These are phyloP conservation scores for Ceratopteris richardii DNA, from an alignment of 75 land plant species.

Conservation along the genomic window DNA sequence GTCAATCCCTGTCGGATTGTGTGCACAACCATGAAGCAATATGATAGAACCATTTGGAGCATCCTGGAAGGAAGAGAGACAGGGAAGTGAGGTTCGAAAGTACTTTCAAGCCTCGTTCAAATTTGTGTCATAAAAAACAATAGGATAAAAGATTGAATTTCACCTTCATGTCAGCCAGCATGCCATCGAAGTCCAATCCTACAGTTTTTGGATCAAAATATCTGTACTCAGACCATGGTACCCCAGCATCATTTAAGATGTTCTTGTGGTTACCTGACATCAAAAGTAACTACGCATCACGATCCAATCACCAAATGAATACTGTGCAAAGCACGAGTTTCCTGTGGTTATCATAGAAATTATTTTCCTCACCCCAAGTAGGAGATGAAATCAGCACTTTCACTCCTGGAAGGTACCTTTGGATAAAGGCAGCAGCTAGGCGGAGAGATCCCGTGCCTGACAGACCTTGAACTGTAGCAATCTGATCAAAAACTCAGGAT, in stretches of 20 bases:
- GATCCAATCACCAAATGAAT: too few species aligned
- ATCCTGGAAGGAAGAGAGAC: conserved; percentile 37
- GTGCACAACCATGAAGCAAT: conserved; percentile 97
- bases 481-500: conserved; percentile 28
- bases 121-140: neutral
- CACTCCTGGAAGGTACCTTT: conserved; percentile 84
- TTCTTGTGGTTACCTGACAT: conserved; percentile 89
- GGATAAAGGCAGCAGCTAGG: conserved; percentile 92
- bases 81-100: neutral
- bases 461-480: conserved; percentile 92
- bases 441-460: conserved; percentile 98
- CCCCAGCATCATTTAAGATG: conserved; percentile 92
- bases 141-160: neutral
- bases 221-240: conserved; percentile 95
- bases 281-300: too few species aligned
- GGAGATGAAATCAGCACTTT: conserved; percentile 88
- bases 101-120: neutral
- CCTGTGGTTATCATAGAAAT: too few species aligned
- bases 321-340: too few species aligned
- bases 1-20: conserved; percentile 98
- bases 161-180: conserved; percentile 91
- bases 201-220: conserved; percentile 95
- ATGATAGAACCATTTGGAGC: conserved; percentile 91
- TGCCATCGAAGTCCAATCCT: conserved; percentile 94
- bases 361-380: conserved; percentile 87